phyloP scores from a whole-genome alignment of 1,284 basidiomycete species.

The Ustilago esculenta region DNA sequence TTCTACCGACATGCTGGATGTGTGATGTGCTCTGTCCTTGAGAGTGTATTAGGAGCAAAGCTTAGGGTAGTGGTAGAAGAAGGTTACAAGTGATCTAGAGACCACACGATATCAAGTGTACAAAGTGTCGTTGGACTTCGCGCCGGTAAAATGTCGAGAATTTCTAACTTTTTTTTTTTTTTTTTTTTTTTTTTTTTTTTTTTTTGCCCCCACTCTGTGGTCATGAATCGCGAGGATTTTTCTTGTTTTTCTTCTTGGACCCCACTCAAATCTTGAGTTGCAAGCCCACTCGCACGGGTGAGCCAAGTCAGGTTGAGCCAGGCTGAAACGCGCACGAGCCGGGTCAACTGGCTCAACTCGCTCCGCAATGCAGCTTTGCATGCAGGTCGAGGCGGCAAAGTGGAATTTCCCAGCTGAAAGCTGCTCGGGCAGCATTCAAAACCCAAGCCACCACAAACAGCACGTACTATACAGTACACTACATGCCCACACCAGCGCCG shows the following conservation, averaged over 20 bases:
- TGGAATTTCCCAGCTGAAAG: slow-evolving; percentile 2
- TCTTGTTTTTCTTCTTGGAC: slow-evolving; percentile 7
- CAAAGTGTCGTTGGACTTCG: no score
- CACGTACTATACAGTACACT: no score
- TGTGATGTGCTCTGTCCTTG: slow-evolving; percentile 1
- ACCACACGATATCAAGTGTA: neutral
- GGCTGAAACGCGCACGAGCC: slow-evolving; percentile 1
- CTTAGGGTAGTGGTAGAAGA: neutral
- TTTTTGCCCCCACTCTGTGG: no score
- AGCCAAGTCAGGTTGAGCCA: no score
- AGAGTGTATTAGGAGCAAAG: slow-evolving; percentile 1
- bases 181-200: neutral
- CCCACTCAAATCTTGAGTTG: neutral
- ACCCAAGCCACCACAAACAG: neutral
- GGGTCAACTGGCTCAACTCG: no score
- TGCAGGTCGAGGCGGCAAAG: slow-evolving; percentile 12
- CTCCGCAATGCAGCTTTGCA: neutral
- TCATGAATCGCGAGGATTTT: no score
- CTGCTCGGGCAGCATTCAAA: no score
- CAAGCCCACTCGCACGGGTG: slow-evolving; percentile 4
- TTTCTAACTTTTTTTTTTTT: slow-evolving; percentile 4
- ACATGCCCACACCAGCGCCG: no score
- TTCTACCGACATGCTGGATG: slow-evolving; percentile 34
- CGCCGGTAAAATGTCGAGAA: neutral
- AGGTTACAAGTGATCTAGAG: neutral